Evolutionary conservation across 106 monocot genomes (phyloP), one percentile per base, ranked within the genome.

Genomic region (Phalaenopsis equestris): DNA sequence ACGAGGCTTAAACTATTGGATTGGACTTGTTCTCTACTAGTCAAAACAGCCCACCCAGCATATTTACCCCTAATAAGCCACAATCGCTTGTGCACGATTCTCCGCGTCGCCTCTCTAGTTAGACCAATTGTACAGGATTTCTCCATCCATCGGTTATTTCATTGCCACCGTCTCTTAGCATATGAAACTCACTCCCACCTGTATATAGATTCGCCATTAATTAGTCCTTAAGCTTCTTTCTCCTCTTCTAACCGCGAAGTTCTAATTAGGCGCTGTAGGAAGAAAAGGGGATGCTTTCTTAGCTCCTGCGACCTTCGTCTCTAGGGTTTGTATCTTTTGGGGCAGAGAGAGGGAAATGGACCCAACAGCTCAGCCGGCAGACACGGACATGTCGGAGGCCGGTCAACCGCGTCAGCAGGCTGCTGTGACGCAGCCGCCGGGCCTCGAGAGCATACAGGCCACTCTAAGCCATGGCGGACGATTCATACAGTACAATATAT

Each of bases 401-500:
- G 81, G 43, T 49, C 81, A 73, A 14, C 17, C 41, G 74, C 8
- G 75, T 77, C 61, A 58, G 55, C 41, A 24, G 17, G 75, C 21
- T 52, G 55, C 81, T 75, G 75, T 36, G 18, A 43, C n/a, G 43
- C 72, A 52, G 47, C 23, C 58, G 15, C 77, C 82, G 47, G 76
- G 64, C 58, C 18, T 39, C 43, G 82, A 83, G 55, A 83, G 78
- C 79, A 83, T 83, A 49, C 73, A 78, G 43, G 83, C 83, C 42
- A 83, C 73, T 48, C 87, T 94, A 41, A 94, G 88, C 87, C 94
- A 94, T 47, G 96, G 96, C 47, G 96, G 92, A 12, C 70, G 86
- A 30, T 97, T 92, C 84, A 97, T 97, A 14, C 96, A 97, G 82
- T 97, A 97, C 85, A 94, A 97, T 80, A 93, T 97, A 56, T 97